These are phyloP conservation scores for Protomyces pachydermus DNA, from an alignment of 1,139 yeast genomes.

Conservation along the genomic window DNA sequence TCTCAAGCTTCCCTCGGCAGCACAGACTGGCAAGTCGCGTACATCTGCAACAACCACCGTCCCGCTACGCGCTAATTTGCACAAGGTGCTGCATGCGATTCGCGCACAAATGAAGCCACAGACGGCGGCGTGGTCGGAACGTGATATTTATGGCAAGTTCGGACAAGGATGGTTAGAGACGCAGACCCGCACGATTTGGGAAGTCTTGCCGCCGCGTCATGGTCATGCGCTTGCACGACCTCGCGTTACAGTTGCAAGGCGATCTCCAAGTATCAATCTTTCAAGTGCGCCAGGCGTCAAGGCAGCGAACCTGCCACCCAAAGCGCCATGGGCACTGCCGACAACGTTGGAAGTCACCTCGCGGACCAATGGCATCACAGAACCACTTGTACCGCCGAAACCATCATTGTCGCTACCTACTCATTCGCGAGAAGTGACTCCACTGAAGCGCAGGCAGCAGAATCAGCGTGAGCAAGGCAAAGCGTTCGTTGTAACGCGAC, in stretches of 20 bases:
- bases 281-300: neutral
- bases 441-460: neutral
- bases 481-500: constrained; percentile 5
- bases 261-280: neutral
- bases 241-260: neutral
- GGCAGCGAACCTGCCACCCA: neutral
- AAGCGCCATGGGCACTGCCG: constrained; percentile 18
- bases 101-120: neutral
- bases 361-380: neutral
- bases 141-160: neutral
- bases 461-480: neutral
- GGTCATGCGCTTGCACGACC: neutral
- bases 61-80: neutral
- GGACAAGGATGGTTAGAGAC: constrained; percentile 9
- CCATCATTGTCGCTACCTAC: constrained; percentile 13
- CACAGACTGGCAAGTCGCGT: neutral
- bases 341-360: constrained; percentile 1
- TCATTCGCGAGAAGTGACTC: neutral
- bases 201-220: constrained; percentile 1
- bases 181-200: constrained; percentile 20
- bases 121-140: neutral
- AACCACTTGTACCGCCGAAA: constrained; percentile 16
- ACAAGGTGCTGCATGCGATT: neutral
- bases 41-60: neutral
- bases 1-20: neutral